Conservation (phyloP, 202 grass and related monocot genomes). For the Cymbopogon flexuosus region DNA sequence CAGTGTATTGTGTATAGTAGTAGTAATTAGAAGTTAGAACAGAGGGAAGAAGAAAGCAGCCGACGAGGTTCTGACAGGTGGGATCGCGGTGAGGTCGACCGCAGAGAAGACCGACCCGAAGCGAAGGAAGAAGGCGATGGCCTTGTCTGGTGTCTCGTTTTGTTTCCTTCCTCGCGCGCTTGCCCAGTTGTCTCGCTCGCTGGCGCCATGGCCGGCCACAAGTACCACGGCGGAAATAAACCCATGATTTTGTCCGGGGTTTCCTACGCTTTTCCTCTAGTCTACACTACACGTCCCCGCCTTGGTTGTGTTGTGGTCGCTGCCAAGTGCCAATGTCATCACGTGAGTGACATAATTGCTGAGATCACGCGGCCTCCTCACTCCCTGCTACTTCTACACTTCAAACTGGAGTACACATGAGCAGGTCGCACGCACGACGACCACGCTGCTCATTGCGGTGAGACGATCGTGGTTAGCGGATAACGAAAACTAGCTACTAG, state of each 20-base stretch:
- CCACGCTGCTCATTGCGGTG: constrained; percentile 1
- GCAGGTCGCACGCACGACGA: not conserved
- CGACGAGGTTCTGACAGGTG: not conserved
- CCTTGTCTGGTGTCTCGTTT: not conserved
- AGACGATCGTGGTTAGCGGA: constrained; percentile 13
- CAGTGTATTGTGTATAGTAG: no score
- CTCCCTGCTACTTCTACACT: no score
- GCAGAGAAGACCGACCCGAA: not conserved
- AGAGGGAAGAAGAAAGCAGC: no score
- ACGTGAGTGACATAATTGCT: constrained; percentile 18
- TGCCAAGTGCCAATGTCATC: constrained; percentile 11
- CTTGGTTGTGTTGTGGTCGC: not conserved
- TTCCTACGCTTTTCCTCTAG: not conserved
- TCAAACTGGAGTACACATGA: no score
- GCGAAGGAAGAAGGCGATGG: no score
- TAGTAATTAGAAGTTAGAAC: no score
- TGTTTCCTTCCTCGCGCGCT: no score
- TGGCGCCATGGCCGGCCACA: not conserved
- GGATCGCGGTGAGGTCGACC: no score
- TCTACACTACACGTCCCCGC: not conserved
- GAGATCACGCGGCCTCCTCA: constrained; percentile 3
- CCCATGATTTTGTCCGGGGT: not conserved
- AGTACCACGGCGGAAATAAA: not conserved
- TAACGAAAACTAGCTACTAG: constrained; percentile 36
- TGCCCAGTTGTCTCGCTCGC: no score